Percentiles rank a stretch among this genome's conserved stretches.
Conservation (phyloP, 2,329 filamentous ascomycete genomes). For the Sarocladium brachiariae region DNA sequence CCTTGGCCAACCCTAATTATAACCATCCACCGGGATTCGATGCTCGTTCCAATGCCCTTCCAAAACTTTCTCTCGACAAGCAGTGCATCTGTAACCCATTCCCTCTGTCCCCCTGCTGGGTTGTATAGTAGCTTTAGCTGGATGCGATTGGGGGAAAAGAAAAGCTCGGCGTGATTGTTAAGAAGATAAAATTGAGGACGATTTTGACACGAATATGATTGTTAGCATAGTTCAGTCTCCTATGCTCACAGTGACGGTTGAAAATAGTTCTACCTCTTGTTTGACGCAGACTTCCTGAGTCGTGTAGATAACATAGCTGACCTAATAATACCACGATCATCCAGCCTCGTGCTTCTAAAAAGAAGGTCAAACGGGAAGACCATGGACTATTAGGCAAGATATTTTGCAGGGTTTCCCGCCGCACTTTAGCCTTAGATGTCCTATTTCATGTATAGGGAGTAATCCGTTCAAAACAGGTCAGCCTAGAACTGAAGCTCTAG, state of each 20-base stretch:
- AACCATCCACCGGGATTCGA: slow-evolving; percentile 7
- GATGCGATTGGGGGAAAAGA: slow-evolving; percentile 21
- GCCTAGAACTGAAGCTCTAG: not conserved
- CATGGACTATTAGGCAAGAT: no score
- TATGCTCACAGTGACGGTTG: not conserved
- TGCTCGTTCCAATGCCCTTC: slow-evolving; percentile 10
- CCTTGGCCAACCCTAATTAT: slow-evolving; percentile 9
- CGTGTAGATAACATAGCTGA: no score
- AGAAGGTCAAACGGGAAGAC: no score
- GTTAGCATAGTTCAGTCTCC: not conserved
- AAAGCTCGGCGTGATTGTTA: slow-evolving; percentile 27
- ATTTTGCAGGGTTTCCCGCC: no score
- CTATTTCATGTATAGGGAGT: no score
- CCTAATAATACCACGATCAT: no score
- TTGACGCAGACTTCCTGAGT: no score
- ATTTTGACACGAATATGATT: slow-evolving; percentile 15
- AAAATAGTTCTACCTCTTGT: no score
- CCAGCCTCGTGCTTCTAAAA: no score
- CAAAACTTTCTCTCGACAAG: slow-evolving; percentile 7
- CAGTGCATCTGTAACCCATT: slow-evolving; percentile 27
- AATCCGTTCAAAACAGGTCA: no score
- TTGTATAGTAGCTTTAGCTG: slow-evolving; percentile 29
- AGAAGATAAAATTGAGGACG: slow-evolving; percentile 17
- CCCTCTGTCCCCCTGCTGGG: slow-evolving; percentile 25
- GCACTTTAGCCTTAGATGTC: no score